Base-by-base conservation (phyloP, 768 basidiomycete species). In the Mycena galericulata region DNA sequence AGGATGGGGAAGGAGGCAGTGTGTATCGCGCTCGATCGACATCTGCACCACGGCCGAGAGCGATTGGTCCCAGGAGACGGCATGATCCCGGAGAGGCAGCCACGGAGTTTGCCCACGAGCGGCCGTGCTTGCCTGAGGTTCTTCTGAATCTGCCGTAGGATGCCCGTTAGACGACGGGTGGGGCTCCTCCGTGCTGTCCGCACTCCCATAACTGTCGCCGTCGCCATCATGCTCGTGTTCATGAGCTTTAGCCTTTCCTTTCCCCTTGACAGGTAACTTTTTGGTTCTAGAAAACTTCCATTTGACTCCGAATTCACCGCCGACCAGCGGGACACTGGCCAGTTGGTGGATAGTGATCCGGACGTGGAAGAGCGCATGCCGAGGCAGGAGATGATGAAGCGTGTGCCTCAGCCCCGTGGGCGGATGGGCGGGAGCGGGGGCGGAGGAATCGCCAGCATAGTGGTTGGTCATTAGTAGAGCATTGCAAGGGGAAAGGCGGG, bases 241-340 rank as follows among this genome's bases (percentile, higher is more conserved):
- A 4, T 53, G 54, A n/a, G 56, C 22, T 26, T 74, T 69, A 58
- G 74, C 75, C 32, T 72, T 76, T 7, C 57, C 76, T 62, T 76
- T 79, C 7, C 76, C 76, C 70, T 77, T 78, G 15, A 63, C 62
- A 14, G 8, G 34, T 36, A 14, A 14, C 14, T 60, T 65, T 36
- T 82, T 79, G 2, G 82, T 83, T 69, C 88, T 84, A 81, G 88
- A 91, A 79, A 93, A 87, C 78, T 88, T 91, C 92, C 93, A 93
- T 26, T 85, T 82, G 3, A 90, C 86, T 22, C 84, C 88, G 74
- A 93, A 93, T 74, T 92, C 87, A 67, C 92, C 92, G 43, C 82
- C 80, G 41, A 93, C 87, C 67, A 93, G 87, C 0, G 93, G 93
- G 0, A 94, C 89, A 68, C 88, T 90, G 26, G 86, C 83, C n/a